phyloP scores from a whole-genome alignment of 2,329 filamentous ascomycete species.

The Sclerotinia nivalis region DNA sequence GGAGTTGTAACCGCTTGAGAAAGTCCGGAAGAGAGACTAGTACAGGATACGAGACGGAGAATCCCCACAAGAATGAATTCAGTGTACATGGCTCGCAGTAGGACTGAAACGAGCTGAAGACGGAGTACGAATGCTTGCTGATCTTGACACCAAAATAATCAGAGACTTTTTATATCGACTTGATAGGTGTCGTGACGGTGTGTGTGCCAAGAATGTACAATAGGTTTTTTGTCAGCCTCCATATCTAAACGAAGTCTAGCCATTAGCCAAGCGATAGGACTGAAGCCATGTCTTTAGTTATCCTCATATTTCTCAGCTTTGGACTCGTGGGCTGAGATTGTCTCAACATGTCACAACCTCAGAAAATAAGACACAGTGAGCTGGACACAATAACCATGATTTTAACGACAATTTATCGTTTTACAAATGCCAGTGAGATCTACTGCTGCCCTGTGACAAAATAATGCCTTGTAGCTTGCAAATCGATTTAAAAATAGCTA shows the following conservation, averaged over 20 bases:
- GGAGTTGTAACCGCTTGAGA: not conserved
- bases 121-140: not conserved
- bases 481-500: too few relatives aligned
- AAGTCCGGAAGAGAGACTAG: not conserved
- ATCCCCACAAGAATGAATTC: not conserved
- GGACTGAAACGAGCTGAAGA: not conserved
- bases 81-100: not conserved
- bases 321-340: not conserved
- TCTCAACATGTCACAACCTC: too few relatives aligned
- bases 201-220: not conserved
- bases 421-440: too few relatives aligned
- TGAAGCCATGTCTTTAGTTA: not conserved
- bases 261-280: not conserved
- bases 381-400: too few relatives aligned
- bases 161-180: not conserved
- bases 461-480: too few relatives aligned
- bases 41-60: not conserved
- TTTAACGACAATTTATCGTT: too few relatives aligned
- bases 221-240: not conserved
- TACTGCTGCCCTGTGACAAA: too few relatives aligned
- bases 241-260: not conserved
- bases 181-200: too few relatives aligned
- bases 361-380: too few relatives aligned
- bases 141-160: not conserved
- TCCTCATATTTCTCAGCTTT: not conserved